Evolutionary conservation across 2,329 filamentous ascomycete species (phyloP).

Genomic region (Xylaria multiplex): DNA sequence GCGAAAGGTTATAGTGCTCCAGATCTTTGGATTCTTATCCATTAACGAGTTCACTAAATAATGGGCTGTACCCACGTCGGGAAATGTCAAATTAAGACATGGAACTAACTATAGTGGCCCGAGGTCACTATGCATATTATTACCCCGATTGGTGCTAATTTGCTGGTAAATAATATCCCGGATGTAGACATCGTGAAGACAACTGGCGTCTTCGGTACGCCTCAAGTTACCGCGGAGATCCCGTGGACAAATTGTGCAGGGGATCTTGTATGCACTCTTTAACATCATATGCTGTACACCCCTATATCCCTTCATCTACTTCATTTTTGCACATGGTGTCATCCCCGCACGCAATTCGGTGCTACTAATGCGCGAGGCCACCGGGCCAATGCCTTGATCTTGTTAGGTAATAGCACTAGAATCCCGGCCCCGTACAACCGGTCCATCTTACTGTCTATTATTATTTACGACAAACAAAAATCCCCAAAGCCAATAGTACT

Average conservation of each 20-base stretch:
- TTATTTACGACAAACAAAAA: constrained; percentile 34
- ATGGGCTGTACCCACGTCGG: constrained; percentile 20
- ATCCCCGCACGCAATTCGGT: constrained; percentile 43
- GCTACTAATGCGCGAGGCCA: constrained; percentile 39
- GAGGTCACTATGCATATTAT: constrained; percentile 5
- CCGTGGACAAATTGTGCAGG: constrained; percentile 25
- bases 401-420: constrained; percentile 42
- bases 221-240: constrained; percentile 33
- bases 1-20: constrained; percentile 13
- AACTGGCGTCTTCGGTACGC: constrained; percentile 7
- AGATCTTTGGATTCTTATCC: constrained; percentile 7
- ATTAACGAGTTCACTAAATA: constrained; percentile 25
- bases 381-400: constrained; percentile 40
- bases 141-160: constrained; percentile 19
- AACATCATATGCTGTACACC: constrained; percentile 28
- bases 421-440: constrained; percentile 33
- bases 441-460: constrained; percentile 29
- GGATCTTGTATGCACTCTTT: constrained; percentile 22
- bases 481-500: constrained; percentile 34
- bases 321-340: constrained; percentile 36
- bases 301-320: constrained; percentile 25
- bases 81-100: constrained; percentile 21
- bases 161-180: constrained; percentile 7
- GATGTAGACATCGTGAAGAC: constrained; percentile 23
- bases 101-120: constrained; percentile 14